These are phyloP conservation scores for Cladosporium velox DNA, from an alignment of 2,329 filamentous ascomycete genomes.

Conservation along the genomic window DNA sequence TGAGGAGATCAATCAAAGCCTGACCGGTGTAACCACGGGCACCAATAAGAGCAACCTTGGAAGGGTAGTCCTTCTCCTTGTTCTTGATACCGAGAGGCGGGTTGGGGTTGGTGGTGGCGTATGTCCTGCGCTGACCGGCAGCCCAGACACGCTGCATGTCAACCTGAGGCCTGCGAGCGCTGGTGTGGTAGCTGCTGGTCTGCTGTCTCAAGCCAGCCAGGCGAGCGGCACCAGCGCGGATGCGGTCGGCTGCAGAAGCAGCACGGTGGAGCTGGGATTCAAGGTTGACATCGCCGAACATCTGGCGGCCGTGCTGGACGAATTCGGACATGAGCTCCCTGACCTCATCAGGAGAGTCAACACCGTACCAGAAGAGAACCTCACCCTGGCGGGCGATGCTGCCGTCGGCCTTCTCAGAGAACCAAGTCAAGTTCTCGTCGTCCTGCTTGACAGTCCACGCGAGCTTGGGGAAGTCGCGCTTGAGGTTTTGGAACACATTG, in stretches of 20 bases:
- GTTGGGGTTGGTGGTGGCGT: constrained; percentile 79
- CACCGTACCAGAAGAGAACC: constrained; percentile 95
- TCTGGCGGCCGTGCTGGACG: constrained; percentile 75
- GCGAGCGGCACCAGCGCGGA: constrained; percentile 52
- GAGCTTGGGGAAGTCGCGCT: constrained; percentile 87
- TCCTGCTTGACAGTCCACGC: constrained; percentile 96
- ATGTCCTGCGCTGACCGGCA: constrained; percentile 37
- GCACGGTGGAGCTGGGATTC: constrained; percentile 81
- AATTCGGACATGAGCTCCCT: constrained; percentile 84
- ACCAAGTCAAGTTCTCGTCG: constrained; percentile 97
- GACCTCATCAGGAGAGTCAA: constrained; percentile 79
- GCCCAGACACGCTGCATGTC: constrained; percentile 7
- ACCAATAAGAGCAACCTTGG: constrained; percentile 83
- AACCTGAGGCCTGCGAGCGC: constrained; percentile 36
- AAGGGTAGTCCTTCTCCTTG: constrained; percentile 74
- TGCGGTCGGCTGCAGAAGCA: constrained; percentile 66
- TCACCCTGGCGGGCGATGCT: constrained; percentile 78
- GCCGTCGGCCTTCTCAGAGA: constrained; percentile 95
- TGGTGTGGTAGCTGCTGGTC: constrained; percentile 68
- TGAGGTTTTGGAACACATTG: constrained; percentile 90
- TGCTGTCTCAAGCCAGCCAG: constrained; percentile 54
- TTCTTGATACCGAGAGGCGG: constrained; percentile 88
- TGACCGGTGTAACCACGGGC: constrained; percentile 94
- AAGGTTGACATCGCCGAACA: constrained; percentile 87
- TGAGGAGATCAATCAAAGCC: constrained; percentile 82